Base-by-base conservation (phyloP, 2,329 filamentous ascomycete species). In the Cladosporium sp. region DNA sequence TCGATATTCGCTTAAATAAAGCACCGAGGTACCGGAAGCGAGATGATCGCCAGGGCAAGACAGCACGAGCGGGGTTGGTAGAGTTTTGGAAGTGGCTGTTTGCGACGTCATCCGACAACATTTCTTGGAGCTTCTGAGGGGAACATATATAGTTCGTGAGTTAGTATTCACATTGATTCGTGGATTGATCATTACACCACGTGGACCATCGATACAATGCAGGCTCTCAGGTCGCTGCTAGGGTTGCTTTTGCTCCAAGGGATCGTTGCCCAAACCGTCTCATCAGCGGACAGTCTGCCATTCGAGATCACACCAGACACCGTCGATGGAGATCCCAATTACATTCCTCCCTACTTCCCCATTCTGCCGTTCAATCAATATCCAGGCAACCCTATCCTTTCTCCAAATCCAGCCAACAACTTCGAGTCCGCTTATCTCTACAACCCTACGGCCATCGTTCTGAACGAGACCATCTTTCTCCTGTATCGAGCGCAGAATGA, bases 401-500 rank as follows among this genome's bases (percentile, higher is more conserved):
- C 46, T 10, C 58, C 58, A 5, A 61, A 59, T 18, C 56, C 56
- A 9, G 52, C 50, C 9, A 58, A 58, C 44, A 56, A 61, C 38
- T 66, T 60, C 46, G 65, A 67, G 50, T 64, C 58, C 11, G 63
- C 63, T 1, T 66, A 60, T 44, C 58, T 64, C 11, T 65, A 65
- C 57, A 64, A 66, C 28, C 61, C 63, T 2, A 59, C 61, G 13
- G 63, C 63, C 9, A 65, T 66, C 8, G 63, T 66, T 1, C 52
- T 67, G 9, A 61, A 67, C 31, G 54, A 62, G 14, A 64, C 53
- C 8, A 58, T 71, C 34, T 68, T 64, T 51, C 57, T 72, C 13
- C 59, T 71, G 3, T 70, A 70, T 58, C 65, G 67, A 8, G 68
- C 69, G 3, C 69, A 70, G 53, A 66, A 70, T 54, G 55, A 56